Percentiles rank a stretch among this genome's conserved stretches.
Conservation (phyloP, 116 monocot species). For the Cymodocea nodosa region DNA sequence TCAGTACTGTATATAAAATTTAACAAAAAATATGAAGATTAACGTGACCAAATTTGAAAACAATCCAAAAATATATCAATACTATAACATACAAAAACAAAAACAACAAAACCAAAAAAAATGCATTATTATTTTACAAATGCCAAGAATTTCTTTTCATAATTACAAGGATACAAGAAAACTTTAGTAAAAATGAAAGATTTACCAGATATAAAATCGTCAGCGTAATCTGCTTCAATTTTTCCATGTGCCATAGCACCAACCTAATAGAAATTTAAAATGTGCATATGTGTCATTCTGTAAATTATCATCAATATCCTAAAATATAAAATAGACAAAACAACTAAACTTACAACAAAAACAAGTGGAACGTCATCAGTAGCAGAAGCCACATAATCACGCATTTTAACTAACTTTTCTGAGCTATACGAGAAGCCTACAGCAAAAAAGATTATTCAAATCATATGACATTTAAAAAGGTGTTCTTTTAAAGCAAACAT, state of each 20-base stretch:
- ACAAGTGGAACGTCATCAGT: slow-evolving; percentile 56
- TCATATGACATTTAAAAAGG: background rate
- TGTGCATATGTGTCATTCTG: background rate
- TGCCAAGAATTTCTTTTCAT: too few species aligned
- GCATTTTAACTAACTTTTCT: slow-evolving; percentile 52
- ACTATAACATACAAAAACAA: too few species aligned
- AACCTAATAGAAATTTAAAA: slow-evolving; percentile 34
- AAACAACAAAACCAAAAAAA: too few species aligned
- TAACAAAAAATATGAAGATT: too few species aligned
- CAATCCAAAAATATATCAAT: too few species aligned
- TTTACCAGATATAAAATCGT: slow-evolving; percentile 83
- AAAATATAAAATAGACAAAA: background rate
- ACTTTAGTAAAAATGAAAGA: background rate
- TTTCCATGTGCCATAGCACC: slow-evolving; percentile 96
- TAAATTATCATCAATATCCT: background rate
- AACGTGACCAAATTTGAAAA: too few species aligned
- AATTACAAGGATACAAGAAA: background rate
- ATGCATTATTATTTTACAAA: too few species aligned
- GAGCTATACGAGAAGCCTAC: slow-evolving; percentile 86
- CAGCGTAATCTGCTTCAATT: slow-evolving; percentile 62
- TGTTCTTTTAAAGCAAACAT: background rate
- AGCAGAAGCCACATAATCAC: slow-evolving; percentile 54
- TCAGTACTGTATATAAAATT: too few species aligned
- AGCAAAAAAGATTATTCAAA: slow-evolving; percentile 2
- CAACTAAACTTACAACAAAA: slow-evolving; percentile 54